A percentile compares a stretch with the other conserved stretches of the same genome.
Evolutionary conservation across 208 protist species (phyloP).

Genomic region (Acanthamoeba divionensis): DNA sequence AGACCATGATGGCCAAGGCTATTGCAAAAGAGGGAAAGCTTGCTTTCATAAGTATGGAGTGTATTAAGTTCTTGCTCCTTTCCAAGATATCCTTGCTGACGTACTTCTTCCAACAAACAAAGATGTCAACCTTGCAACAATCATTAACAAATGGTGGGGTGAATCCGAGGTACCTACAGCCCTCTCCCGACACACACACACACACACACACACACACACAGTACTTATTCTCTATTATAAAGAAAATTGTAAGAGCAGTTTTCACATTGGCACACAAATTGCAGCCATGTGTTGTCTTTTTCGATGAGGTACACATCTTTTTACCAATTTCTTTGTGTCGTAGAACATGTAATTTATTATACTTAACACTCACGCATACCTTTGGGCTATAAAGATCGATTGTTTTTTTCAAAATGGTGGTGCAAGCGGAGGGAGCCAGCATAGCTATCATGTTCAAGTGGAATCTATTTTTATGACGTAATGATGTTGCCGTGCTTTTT

Average conservation of each 20-base stretch:
- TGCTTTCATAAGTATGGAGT: conserved; percentile 2
- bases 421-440: not conserved
- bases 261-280: conserved; percentile 44
- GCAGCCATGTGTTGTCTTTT: conserved; percentile 22
- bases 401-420: conserved; percentile 13
- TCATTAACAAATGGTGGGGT: conserved; percentile 26
- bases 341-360: too few relatives aligned
- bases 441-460: not conserved
- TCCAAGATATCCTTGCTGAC: too few relatives aligned
- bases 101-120: too few relatives aligned
- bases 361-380: too few relatives aligned
- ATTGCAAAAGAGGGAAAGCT: conserved; percentile 45
- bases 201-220: not conserved
- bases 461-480: conserved; percentile 26
- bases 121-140: conserved; percentile 10
- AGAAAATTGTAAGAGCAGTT: conserved; percentile 13
- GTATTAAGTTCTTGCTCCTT: not conserved
- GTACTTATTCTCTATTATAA: not conserved
- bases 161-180: not conserved
- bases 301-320: not conserved
- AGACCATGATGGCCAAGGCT: conserved; percentile 50
- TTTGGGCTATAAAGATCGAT: not conserved
- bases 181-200: not conserved
- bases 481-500: not conserved
- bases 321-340: too few relatives aligned